A percentile compares a stretch with the other conserved stretches of the same genome.
Evolutionary conservation across 352 stramenopile species (phyloP).

Genomic region (Pythium aristosporum): DNA sequence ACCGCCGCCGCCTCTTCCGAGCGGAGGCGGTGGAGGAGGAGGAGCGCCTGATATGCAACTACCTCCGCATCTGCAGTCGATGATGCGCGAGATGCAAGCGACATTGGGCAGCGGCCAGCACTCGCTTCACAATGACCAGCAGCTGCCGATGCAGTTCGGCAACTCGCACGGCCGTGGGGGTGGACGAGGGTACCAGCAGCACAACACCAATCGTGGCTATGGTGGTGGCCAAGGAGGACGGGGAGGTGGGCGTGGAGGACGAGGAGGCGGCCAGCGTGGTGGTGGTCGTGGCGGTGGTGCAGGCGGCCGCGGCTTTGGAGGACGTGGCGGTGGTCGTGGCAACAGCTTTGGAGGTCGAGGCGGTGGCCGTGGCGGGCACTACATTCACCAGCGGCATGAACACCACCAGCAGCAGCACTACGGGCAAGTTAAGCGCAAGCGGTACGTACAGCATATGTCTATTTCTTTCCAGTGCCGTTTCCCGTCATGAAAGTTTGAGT

Average conservation of each 20-base stretch:
- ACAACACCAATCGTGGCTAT: constrained; percentile 3
- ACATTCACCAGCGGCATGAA: constrained; percentile 5
- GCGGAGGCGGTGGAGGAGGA: constrained; percentile 1
- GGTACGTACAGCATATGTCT: constrained; percentile 21
- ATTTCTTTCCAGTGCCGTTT: neutral
- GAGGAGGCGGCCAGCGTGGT: constrained; percentile 15
- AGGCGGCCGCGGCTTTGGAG: constrained; percentile 7
- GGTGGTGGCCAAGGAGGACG: constrained; percentile 18
- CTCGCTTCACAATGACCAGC: constrained; percentile 11
- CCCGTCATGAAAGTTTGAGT: no score
- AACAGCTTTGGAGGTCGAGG: constrained; percentile 7
- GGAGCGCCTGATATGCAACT: constrained; percentile 20
- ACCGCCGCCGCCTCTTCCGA: constrained; percentile 13
- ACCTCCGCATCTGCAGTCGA: constrained; percentile 46
- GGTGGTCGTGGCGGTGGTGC: neutral
- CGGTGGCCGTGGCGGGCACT: constrained; percentile 5
- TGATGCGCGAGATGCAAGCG: constrained; percentile 52
- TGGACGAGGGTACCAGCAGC: constrained; percentile 10
- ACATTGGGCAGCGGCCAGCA: constrained; percentile 3
- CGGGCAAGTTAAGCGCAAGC: constrained; percentile 44
- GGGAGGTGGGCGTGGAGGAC: constrained; percentile 16
- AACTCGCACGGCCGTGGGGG: constrained; percentile 1
- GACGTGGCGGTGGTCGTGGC: constrained; percentile 8
- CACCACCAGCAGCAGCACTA: constrained; percentile 9
- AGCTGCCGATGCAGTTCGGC: constrained; percentile 21